These are phyloP conservation scores for Ophiostoma sp. DNA, from an alignment of 2,329 filamentous ascomycete species.

Conservation along the genomic window DNA sequence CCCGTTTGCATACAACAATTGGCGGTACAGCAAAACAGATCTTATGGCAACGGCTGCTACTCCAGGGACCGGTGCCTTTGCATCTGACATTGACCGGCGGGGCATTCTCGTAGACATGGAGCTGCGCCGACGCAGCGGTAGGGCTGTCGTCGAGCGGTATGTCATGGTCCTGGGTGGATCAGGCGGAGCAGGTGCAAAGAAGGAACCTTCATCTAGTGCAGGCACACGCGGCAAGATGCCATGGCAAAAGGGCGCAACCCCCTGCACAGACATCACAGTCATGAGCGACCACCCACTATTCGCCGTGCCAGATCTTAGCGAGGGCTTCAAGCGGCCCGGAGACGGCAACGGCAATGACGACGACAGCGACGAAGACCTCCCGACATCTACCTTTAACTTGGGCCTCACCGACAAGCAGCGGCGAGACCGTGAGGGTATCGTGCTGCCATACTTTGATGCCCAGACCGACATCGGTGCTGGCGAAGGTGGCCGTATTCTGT, in stretches of 20 bases:
- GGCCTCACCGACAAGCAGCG: conserved; percentile 87
- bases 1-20: conserved; percentile 59
- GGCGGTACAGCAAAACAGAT: conserved; percentile 16
- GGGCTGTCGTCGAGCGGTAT: conserved; percentile 66
- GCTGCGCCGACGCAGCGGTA: conserved; percentile 73
- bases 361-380: conserved; percentile 38
- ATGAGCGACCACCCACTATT: conserved; percentile 74
- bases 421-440: conserved; percentile 77
- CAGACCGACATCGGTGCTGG: conserved; percentile 74
- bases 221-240: neutral
- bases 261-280: conserved; percentile 44
- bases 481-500: conserved; percentile 87
- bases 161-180: conserved; percentile 39
- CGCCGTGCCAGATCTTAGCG: conserved; percentile 40
- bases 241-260: conserved; percentile 18
- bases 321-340: conserved; percentile 29
- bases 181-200: neutral
- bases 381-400: conserved; percentile 76
- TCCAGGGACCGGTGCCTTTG: neutral
- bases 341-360: conserved; percentile 35
- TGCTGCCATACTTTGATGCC: conserved; percentile 93
- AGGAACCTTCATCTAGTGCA: neutral
- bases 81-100: conserved; percentile 28
- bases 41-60: conserved; percentile 30
- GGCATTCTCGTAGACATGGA: conserved; percentile 79